phyloP scores from a whole-genome alignment of 169 alveolate species.

The Perkinsus chesapeaki region DNA sequence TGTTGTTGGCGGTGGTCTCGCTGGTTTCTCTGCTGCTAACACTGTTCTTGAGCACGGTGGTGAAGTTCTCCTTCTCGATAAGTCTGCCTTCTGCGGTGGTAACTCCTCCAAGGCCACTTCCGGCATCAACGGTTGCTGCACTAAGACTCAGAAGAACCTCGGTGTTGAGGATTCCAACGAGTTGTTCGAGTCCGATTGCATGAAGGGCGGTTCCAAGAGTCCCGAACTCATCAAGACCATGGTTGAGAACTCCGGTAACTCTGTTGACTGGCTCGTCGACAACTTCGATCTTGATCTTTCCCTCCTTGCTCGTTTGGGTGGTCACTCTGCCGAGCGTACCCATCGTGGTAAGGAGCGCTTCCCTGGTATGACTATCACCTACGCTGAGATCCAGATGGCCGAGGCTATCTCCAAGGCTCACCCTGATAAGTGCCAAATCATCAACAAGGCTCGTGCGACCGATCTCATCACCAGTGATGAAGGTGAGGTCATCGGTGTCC shows the following conservation, averaged over 20 bases:
- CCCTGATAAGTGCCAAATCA: conserved; percentile 12
- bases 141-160: conserved; percentile 25
- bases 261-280: conserved; percentile 26
- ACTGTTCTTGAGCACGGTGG: conserved; percentile 19
- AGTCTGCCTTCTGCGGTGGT: conserved; percentile 19
- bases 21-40: conserved; percentile 22
- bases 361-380: conserved; percentile 26
- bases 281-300: conserved; percentile 27
- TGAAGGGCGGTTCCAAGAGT: conserved; percentile 17
- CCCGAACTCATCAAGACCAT: conserved; percentile 18
- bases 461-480: conserved; percentile 17
- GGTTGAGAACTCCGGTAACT: conserved; percentile 16
- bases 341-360: conserved; percentile 32
- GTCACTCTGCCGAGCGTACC: conserved; percentile 43
- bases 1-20: conserved; percentile 24
- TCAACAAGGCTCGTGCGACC: conserved; percentile 34
- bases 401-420: conserved; percentile 27
- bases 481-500: conserved; percentile 13
- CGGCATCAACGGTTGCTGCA: conserved; percentile 39
- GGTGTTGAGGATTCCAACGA: conserved; percentile 26
- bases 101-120: conserved; percentile 35
- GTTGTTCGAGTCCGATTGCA: conserved; percentile 31
- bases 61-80: conserved; percentile 21
- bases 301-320: conserved; percentile 38
- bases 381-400: conserved; percentile 20